Evolutionary conservation across 2,329 filamentous ascomycete genomes (phyloP).

Genomic region (Malbranchea cinnamomea): DNA sequence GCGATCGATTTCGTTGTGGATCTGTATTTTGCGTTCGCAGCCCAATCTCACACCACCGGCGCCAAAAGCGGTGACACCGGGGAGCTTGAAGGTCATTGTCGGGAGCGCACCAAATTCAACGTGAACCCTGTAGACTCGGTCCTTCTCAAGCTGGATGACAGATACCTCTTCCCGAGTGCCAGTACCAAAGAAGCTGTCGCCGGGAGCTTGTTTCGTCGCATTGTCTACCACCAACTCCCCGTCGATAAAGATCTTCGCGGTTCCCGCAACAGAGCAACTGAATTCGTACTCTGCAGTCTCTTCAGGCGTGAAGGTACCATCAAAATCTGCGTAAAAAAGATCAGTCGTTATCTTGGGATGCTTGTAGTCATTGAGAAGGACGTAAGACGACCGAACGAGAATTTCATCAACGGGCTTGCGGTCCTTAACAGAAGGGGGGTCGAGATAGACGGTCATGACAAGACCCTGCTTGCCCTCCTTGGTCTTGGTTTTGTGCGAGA

Average conservation of each 20-base stretch:
- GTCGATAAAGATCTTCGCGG: conserved; percentile 50
- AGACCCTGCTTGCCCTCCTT: conserved; percentile 42
- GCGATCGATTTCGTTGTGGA: conserved; percentile 43
- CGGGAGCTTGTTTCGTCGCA: conserved; percentile 45
- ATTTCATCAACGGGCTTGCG: conserved; percentile 39
- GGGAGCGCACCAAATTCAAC: conserved; percentile 45
- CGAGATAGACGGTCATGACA: conserved; percentile 47
- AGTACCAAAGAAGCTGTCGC: conserved; percentile 50
- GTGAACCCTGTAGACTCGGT: conserved; percentile 42
- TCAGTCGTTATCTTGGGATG: conserved; percentile 38
- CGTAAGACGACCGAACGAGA: conserved; percentile 27
- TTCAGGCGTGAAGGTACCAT: conserved; percentile 45
- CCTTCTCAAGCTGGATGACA: conserved; percentile 41
- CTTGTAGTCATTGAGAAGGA: conserved; percentile 39
- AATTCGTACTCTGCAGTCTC: conserved; percentile 49
- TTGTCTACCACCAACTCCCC: conserved; percentile 51
- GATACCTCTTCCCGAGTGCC: conserved; percentile 51
- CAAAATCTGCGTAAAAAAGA: conserved; percentile 46
- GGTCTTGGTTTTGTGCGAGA: conserved; percentile 39
- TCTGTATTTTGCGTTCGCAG: conserved; percentile 42
- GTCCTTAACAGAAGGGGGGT: conserved; percentile 34
- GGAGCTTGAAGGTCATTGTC: conserved; percentile 41
- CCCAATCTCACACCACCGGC: conserved; percentile 49
- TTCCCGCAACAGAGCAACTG: conserved; percentile 50
- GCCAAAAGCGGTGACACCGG: conserved; percentile 36